Evolutionary conservation across 1,284 basidiomycete genomes (phyloP).

Genomic region (Irpex sp.): DNA sequence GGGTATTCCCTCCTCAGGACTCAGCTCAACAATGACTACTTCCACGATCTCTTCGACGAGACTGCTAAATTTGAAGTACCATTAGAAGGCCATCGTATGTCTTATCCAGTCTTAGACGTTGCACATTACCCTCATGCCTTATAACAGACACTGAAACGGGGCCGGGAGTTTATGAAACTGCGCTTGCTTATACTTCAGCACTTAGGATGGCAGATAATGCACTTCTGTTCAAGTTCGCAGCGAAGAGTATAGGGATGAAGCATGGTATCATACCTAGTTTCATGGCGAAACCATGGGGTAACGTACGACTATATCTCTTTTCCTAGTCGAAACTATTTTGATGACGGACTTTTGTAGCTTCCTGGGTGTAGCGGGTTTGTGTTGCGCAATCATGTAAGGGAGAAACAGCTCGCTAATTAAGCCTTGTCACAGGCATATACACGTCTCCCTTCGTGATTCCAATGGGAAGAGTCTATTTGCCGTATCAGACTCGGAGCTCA

Average conservation of each 20-base stretch:
- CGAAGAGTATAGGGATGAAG: slow-evolving; percentile 91
- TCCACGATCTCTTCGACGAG: slow-evolving; percentile 84
- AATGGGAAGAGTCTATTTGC: slow-evolving; percentile 82
- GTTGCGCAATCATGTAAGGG: background rate
- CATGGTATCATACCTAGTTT: slow-evolving; percentile 90
- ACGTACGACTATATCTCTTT: slow-evolving; percentile 47
- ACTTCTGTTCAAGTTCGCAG: slow-evolving; percentile 87
- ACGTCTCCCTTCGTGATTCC: slow-evolving; percentile 79
- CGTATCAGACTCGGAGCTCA: slow-evolving; percentile 53
- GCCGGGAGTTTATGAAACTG: slow-evolving; percentile 91
- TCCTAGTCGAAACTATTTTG: background rate
- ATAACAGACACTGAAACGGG: slow-evolving; percentile 90
- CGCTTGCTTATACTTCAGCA: slow-evolving; percentile 85
- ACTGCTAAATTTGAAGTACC: slow-evolving; percentile 73
- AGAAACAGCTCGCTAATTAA: background rate
- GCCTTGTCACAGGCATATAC: slow-evolving; percentile 66
- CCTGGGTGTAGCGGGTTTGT: slow-evolving; percentile 87
- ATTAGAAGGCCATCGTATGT: slow-evolving; percentile 90
- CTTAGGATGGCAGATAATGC: slow-evolving; percentile 93
- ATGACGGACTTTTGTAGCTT: slow-evolving; percentile 44
- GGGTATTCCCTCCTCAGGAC: slow-evolving; percentile 90
- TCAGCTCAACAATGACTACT: slow-evolving; percentile 87
- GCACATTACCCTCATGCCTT: background rate
- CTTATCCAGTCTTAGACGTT: background rate
- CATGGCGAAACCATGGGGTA: slow-evolving; percentile 96